A percentile compares a stretch with the other conserved stretches of the same genome.
phyloP scores from a whole-genome alignment of 345 rosid genomes.

The Eutrema heterophyllum region DNA sequence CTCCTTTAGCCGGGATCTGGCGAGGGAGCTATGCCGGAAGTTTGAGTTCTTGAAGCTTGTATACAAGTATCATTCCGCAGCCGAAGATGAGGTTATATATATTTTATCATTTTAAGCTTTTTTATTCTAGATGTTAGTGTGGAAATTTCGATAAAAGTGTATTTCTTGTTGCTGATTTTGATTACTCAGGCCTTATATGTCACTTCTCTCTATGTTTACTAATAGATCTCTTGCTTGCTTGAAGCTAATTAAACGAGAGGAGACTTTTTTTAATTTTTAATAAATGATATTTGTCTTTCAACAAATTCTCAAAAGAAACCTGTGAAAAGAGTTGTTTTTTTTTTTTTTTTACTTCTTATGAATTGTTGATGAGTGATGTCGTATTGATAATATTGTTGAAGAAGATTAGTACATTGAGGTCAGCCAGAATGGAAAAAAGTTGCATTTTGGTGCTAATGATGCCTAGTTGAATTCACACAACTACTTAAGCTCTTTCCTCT shows the following conservation, averaged over 20 bases:
- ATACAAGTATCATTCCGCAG: conserved; percentile 54
- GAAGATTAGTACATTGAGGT: neutral
- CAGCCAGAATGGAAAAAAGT: neutral
- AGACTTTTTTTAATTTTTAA: neutral
- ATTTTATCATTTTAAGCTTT: too few relatives aligned
- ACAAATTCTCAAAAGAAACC: neutral
- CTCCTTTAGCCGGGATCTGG: conserved; percentile 13
- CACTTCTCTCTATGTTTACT: neutral
- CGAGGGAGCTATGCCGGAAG: conserved; percentile 39
- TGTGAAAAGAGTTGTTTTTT: neutral
- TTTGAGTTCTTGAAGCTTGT: conserved; percentile 67
- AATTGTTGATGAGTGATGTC: neutral
- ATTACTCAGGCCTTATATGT: neutral
- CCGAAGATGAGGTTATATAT: conserved; percentile 66
- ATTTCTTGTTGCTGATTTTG: neutral
- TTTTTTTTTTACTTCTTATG: neutral
- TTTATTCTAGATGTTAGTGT: too few relatives aligned
- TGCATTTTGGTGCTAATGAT: neutral
- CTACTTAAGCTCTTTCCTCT: too few relatives aligned
- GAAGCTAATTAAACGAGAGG: neutral
- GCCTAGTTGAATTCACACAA: neutral
- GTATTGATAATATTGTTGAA: neutral
- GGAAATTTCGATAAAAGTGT: neutral
- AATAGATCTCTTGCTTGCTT: neutral
- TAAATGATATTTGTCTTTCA: neutral